Evolutionary conservation across 805 yeast genomes (phyloP), one percentile per base, ranked within the genome.

Genomic region (Cyberlindnera bimundalis): DNA sequence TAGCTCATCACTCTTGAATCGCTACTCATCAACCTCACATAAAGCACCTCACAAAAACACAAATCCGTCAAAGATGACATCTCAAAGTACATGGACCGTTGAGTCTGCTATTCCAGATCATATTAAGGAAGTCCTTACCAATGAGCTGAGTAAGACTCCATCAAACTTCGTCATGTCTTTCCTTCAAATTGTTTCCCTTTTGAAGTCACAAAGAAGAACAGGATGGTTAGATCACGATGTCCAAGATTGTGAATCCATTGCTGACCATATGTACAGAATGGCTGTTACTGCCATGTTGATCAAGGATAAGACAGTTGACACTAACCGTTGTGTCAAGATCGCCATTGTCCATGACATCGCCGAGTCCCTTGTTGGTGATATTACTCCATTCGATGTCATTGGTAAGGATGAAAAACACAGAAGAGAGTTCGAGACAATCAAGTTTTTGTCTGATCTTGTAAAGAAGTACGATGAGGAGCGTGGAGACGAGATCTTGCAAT

Each of bases 221-320:
- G 99, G 99, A 2, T 91, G 98, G 98, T 63, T 91, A 16, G 91
- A 88, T 58, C 78, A 77, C 55, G 64, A 60, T 11, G 59, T 70
- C 18, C 33, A 42, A 3, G 55, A 60, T 2, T 67, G 73, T 50
- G 74, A 88, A 62, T 76, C 84, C 37, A 88, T 89, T 37, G 76
- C 87, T n/a, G 97, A 90, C 63, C 97, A 91, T 62, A 90, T 90
- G 96, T 90, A 91, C 60, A 72, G 99, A 42, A 90, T 91, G 96
- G 79, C 88, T 5, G 68, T 90, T 16, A 78, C 88, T 31, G 71
- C 91, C 17, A 77, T 89, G 83, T 62, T 88, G 18, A 72, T 87
- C 31, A 63, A 66, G 21, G 64, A 72, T 37, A 61, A 63, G n/a
- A 62, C 67, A 2, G 68, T 84, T 24, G 79, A 85, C 61, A 68